phyloP scores from a whole-genome alignment of 2,329 filamentous ascomycete species.

The Neonectria punicea region DNA sequence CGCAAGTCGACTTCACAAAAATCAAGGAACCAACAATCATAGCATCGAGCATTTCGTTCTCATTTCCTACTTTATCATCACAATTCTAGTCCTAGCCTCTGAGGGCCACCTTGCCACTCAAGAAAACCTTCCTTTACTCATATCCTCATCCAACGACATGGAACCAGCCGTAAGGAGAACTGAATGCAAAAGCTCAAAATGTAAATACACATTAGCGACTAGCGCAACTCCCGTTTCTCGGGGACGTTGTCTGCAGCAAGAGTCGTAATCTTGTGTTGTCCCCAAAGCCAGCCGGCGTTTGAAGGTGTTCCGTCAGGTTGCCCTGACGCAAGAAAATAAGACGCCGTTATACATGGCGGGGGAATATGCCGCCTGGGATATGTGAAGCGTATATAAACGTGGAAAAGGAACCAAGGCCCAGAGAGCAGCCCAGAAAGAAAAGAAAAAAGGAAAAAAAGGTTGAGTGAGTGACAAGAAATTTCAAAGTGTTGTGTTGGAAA shows the following conservation, averaged over 20 bases:
- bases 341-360: constrained; percentile 29
- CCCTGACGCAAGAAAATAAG: constrained; percentile 28
- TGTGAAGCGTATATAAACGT: constrained; percentile 41
- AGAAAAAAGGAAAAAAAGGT: constrained; percentile 18
- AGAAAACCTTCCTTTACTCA: constrained; percentile 24
- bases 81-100: constrained; percentile 35
- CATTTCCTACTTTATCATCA: constrained; percentile 42
- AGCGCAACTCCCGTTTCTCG: constrained; percentile 30
- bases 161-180: constrained; percentile 34
- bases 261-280: constrained; percentile 31
- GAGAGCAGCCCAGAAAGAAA: constrained; percentile 29
- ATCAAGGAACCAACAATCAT: not conserved
- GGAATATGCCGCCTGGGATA: constrained; percentile 33
- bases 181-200: constrained; percentile 38
- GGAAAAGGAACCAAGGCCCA: constrained; percentile 32
- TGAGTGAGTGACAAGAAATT: constrained; percentile 41
- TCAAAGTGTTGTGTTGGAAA: constrained; percentile 32
- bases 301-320: constrained; percentile 25
- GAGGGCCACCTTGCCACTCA: constrained; percentile 15
- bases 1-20: not conserved
- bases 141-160: constrained; percentile 39
- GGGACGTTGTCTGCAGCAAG: constrained; percentile 25
- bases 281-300: constrained; percentile 17
- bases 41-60: constrained; percentile 27
- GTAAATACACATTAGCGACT: constrained; percentile 46